A percentile compares a stretch with the other conserved stretches of the same genome.
phyloP scores from a whole-genome alignment of 202 grass and related monocot genomes.

The Musa balbisiana region DNA sequence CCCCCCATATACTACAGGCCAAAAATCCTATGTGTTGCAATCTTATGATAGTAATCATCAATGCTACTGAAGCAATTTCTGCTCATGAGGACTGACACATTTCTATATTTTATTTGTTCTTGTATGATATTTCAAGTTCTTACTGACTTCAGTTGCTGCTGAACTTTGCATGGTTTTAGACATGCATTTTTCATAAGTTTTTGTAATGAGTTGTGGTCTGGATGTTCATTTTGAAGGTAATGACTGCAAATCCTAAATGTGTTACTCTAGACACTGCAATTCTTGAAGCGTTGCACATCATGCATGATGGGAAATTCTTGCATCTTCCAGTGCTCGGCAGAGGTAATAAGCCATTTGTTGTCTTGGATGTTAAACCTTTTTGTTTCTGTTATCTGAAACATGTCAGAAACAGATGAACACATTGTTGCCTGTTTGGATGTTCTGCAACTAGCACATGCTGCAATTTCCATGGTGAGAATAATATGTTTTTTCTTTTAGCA shows the following conservation, averaged over 20 bases:
- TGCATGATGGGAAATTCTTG: slow-evolving; percentile 97
- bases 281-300: slow-evolving; percentile 88
- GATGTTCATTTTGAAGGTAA: slow-evolving; percentile 52
- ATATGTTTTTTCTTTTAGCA: slow-evolving; percentile 15
- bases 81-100: neutral
- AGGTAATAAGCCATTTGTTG: slow-evolving; percentile 38
- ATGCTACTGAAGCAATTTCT: neutral
- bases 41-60: too few species aligned
- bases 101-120: neutral
- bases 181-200: neutral
- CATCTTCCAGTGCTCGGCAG: slow-evolving; percentile 83
- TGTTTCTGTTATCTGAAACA: slow-evolving; percentile 21
- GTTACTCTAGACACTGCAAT: slow-evolving; percentile 78
- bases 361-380: neutral
- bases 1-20: too few species aligned
- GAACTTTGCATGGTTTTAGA: neutral
- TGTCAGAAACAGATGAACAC: slow-evolving; percentile 53
- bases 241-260: slow-evolving; percentile 77
- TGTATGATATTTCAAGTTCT: neutral
- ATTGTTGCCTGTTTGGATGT: slow-evolving; percentile 86
- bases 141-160: neutral
- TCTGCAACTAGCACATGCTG: slow-evolving; percentile 84
- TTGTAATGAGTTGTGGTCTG: slow-evolving; percentile 4
- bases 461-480: slow-evolving; percentile 78
- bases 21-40: too few species aligned